These are phyloP conservation scores for Anacardium occidentale DNA, from an alignment of 345 rosid genomes.

Conservation along the genomic window DNA sequence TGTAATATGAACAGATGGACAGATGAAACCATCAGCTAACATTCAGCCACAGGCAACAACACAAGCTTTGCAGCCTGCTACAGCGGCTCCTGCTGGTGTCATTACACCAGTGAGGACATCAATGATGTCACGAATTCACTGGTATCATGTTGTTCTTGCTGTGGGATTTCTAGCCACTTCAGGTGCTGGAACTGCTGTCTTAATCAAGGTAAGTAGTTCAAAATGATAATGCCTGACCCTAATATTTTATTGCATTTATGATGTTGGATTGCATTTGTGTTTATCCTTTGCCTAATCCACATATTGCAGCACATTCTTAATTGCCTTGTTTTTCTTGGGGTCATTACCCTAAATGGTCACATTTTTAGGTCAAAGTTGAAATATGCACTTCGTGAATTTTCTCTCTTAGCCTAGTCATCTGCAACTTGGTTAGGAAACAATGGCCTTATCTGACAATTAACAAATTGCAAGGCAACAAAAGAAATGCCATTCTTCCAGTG, in stretches of 20 bases:
- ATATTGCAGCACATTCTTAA: background rate
- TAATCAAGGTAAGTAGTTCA: slow-evolving; percentile 60
- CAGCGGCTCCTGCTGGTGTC: slow-evolving; percentile 50
- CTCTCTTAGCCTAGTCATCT: too few relatives aligned
- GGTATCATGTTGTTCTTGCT: slow-evolving; percentile 83
- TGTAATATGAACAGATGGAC: slow-evolving; percentile 43
- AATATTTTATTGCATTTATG: background rate
- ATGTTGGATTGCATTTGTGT: background rate
- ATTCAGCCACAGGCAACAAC: slow-evolving; percentile 50
- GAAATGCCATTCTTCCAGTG: too few relatives aligned
- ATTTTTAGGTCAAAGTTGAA: too few relatives aligned
- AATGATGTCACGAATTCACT: slow-evolving; percentile 46
- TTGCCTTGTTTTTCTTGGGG: background rate
- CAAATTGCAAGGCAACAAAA: too few relatives aligned
- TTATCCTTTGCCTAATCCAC: slow-evolving; percentile 8
- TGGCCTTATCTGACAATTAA: too few relatives aligned
- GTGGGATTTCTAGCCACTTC: slow-evolving; percentile 81
- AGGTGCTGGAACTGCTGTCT: slow-evolving; percentile 81
- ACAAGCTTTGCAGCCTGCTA: slow-evolving; percentile 56
- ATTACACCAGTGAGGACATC: slow-evolving; percentile 37
- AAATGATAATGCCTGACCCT: slow-evolving; percentile 11
- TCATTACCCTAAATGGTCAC: too few relatives aligned
- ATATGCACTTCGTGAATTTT: too few relatives aligned
- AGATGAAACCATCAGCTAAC: slow-evolving; percentile 47
- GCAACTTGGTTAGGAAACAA: too few relatives aligned